phyloP scores from a whole-genome alignment of 371 early-diverging fungal species.

The Mortierella sp. region DNA sequence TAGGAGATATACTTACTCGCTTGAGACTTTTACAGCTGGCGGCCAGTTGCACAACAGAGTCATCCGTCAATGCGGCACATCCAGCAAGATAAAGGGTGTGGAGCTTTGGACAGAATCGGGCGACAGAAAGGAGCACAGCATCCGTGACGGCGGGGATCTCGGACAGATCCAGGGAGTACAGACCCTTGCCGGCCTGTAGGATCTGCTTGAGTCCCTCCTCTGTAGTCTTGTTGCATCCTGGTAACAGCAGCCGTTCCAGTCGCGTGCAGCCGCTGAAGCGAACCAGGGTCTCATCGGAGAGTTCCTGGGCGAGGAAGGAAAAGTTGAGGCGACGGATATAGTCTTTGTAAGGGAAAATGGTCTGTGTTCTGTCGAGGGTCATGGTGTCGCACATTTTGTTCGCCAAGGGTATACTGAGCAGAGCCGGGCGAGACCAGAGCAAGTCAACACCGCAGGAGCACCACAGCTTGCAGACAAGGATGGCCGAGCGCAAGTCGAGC shows the following conservation, averaged over 20 bases:
- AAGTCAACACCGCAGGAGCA: constrained; percentile 49
- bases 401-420: constrained; percentile 18
- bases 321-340: constrained; percentile 76
- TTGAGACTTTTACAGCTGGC: constrained; percentile 30
- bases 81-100: constrained; percentile 55
- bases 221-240: constrained; percentile 66
- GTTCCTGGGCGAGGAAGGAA: constrained; percentile 63
- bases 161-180: constrained; percentile 51
- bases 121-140: constrained; percentile 40
- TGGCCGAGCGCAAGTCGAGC: constrained; percentile 42
- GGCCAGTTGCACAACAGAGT: constrained; percentile 42
- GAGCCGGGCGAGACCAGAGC: constrained; percentile 46
- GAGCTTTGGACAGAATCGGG: constrained; percentile 43
- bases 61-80: constrained; percentile 54
- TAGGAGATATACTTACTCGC: constrained; percentile 30
- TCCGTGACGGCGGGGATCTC: constrained; percentile 51
- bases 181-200: constrained; percentile 31
- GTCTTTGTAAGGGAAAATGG: constrained; percentile 63
- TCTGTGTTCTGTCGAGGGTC: constrained; percentile 12
- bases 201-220: constrained; percentile 63
- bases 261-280: constrained; percentile 65
- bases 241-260: constrained; percentile 72
- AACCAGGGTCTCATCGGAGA: constrained; percentile 61
- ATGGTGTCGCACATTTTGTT: constrained; percentile 30
- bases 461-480: constrained; percentile 54